A percentile compares a stretch with the other conserved stretches of the same genome.
phyloP scores from a whole-genome alignment of 352 stramenopile species.

The Phytophthora pluvialis region DNA sequence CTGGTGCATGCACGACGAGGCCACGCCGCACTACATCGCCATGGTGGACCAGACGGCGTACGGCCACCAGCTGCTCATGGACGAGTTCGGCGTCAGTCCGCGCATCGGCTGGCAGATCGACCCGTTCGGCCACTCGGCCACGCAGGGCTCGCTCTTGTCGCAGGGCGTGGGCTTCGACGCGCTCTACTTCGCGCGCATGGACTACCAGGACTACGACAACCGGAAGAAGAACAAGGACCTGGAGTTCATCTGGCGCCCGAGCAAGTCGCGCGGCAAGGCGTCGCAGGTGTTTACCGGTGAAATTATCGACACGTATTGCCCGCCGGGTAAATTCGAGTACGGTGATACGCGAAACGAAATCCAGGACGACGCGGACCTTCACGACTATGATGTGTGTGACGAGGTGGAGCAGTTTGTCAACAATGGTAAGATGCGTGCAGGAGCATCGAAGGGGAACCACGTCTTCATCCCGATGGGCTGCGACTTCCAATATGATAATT shows the following conservation, averaged over 20 bases:
- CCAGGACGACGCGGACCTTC: slow-evolving; percentile 86
- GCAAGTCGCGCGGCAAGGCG: slow-evolving; percentile 82
- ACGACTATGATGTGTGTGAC: slow-evolving; percentile 90
- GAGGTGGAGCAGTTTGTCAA: slow-evolving; percentile 89
- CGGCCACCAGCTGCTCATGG: slow-evolving; percentile 94
- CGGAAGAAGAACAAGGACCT: slow-evolving; percentile 87
- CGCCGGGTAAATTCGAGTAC: slow-evolving; percentile 81
- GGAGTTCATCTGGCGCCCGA: slow-evolving; percentile 97
- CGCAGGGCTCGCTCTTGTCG: slow-evolving; percentile 93
- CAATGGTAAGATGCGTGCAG: slow-evolving; percentile 69
- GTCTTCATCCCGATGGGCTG: slow-evolving; percentile 93
- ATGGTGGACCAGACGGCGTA: slow-evolving; percentile 99
- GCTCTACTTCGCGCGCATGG: slow-evolving; percentile 97
- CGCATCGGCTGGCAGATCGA: slow-evolving; percentile 99
- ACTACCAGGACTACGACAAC: slow-evolving; percentile 96
- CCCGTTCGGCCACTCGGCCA: slow-evolving; percentile 94
- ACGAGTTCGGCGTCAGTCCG: slow-evolving; percentile 94
- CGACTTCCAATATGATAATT: slow-evolving; percentile 95
- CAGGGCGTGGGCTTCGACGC: slow-evolving; percentile 94
- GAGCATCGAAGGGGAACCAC: slow-evolving; percentile 79
- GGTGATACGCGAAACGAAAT: slow-evolving; percentile 74
- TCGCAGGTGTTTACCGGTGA: slow-evolving; percentile 89
- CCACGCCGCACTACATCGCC: slow-evolving; percentile 94
- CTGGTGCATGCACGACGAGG: slow-evolving; percentile 99
- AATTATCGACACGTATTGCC: slow-evolving; percentile 86